phyloP scores from a whole-genome alignment of 495 filamentous ascomycete genomes.

The Xylaria grammica region DNA sequence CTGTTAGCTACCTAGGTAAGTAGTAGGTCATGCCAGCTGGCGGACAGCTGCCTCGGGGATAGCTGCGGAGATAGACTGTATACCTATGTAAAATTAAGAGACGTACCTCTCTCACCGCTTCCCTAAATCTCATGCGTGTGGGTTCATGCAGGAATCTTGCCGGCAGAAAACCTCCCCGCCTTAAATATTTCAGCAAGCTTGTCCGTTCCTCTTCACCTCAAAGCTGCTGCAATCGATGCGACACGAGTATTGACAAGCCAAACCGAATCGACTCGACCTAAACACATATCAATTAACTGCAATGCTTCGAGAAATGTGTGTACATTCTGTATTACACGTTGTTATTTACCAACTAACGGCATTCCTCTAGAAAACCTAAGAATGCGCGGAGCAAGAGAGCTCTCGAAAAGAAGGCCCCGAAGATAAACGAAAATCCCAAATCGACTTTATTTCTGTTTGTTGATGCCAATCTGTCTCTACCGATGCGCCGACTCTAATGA shows the following conservation, averaged over 20 bases:
- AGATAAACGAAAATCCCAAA: constrained; percentile 85
- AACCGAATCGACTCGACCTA: not conserved
- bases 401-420: constrained; percentile 89
- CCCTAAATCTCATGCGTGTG: not conserved
- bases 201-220: not conserved
- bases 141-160: constrained; percentile 6
- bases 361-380: constrained; percentile 67
- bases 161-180: constrained; percentile 22
- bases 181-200: constrained; percentile 25
- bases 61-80: too few relatives aligned
- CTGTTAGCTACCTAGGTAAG: too few relatives aligned
- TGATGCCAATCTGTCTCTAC: not conserved
- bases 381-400: constrained; percentile 93
- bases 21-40: too few relatives aligned
- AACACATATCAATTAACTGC: not conserved
- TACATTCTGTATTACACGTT: not conserved
- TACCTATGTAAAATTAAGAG: too few relatives aligned
- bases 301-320: constrained; percentile 26
- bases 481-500: constrained; percentile 6
- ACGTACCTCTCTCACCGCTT: too few relatives aligned
- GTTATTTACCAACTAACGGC: constrained; percentile 1
- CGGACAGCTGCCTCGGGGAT: too few relatives aligned
- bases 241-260: not conserved
- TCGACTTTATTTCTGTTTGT: constrained; percentile 74
- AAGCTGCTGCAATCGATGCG: constrained; percentile 14